Base-by-base conservation (phyloP, 805 yeast genomes). In the Nakazawaea ishiwadae region DNA sequence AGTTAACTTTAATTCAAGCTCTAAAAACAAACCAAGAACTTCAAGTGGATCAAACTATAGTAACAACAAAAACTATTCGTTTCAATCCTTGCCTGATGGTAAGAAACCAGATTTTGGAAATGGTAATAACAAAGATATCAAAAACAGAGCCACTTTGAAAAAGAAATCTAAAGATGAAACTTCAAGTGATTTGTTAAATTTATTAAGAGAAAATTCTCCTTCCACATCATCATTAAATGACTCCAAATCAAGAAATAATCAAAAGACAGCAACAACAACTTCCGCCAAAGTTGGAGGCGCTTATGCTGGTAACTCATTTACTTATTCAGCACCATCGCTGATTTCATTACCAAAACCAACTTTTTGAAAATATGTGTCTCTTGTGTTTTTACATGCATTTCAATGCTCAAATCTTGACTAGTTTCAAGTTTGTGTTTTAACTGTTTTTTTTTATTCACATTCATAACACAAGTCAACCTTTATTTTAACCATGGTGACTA, bases 321-420 rank as follows among this genome's bases (percentile, higher is more conserved):
- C 31, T 12, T 37, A 33, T 14, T 32, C 40, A n/a, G 24, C 49
- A 12, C 49, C 49, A 17, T 39, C 47, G 4, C 47, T 45, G 36
- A 33, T 44, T 10, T 40, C 44, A 6, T 39, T 46, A 17, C 49
- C 49, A n/a, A 46, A 46, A 20, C 49, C 49, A 37, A 37, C 47
- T 4, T 46, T 46, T 36, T 46, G 37, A 28, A 28, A 14, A 12
- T 11, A 8, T 28, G 31, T 28, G n/a, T n/a, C 12, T 28, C 16
- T 28, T 28, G n/a, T 9, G 31, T 12, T 28, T 28, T 28, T 7
- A 9, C 16, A n/a, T n/a, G n/a, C n/a, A n/a, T n/a, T n/a, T n/a
- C n/a, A n/a, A n/a, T n/a, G n/a, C n/a, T n/a, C n/a, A n/a, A n/a
- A n/a, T n/a, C n/a, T n/a, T n/a, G n/a, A n/a, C n/a, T n/a, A n/a